Base-by-base conservation (phyloP, 31 red algal genomes). In the Odonthalia washingtoniensis region DNA sequence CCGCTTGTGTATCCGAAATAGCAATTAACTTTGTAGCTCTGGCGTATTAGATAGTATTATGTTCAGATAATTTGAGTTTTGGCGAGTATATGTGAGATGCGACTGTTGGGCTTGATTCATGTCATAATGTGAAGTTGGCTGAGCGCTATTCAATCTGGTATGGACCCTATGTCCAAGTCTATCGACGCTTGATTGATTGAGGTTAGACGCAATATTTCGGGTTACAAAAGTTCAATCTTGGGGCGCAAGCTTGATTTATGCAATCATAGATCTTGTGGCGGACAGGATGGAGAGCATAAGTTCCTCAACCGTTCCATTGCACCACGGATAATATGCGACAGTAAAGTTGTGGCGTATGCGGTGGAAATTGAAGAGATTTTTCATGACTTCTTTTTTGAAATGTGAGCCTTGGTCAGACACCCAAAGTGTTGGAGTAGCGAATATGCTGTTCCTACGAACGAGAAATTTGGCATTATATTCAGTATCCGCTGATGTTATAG, bases 331-430 rank as follows among this genome's bases (percentile, higher is more conserved):
- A 49, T 52, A 86, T 5, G 40, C 80, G 41, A 83, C 80, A 24
- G 82, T 33, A n/a, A n/a, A n/a, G n/a, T n/a, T n/a, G n/a, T n/a
- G n/a, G n/a, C n/a, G n/a, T n/a, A n/a, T n/a, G n/a, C n/a, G n/a
- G n/a, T n/a, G n/a, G n/a, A n/a, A n/a, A n/a, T n/a, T n/a, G n/a
- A n/a, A n/a, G n/a, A n/a, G n/a, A n/a, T n/a, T n/a, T n/a, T n/a
- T n/a, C n/a, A n/a, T n/a, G n/a, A n/a, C n/a, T n/a, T n/a, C n/a
- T n/a, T n/a, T n/a, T n/a, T n/a, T n/a, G n/a, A n/a, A n/a, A n/a
- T n/a, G n/a, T n/a, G n/a, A n/a, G n/a, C 86, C 84, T 66, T 80
- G 75, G 0, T 80, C 86, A 34, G 53, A 80, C 0, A 89, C 86
- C 75, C 30, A 80, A 9, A 30, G 40, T 27, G 3, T 32, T 0